Percentiles rank a stretch among this genome's conserved stretches.
These are phyloP conservation scores for Penicillium italicum DNA, from an alignment of 2,329 filamentous ascomycete species.

Conservation along the genomic window DNA sequence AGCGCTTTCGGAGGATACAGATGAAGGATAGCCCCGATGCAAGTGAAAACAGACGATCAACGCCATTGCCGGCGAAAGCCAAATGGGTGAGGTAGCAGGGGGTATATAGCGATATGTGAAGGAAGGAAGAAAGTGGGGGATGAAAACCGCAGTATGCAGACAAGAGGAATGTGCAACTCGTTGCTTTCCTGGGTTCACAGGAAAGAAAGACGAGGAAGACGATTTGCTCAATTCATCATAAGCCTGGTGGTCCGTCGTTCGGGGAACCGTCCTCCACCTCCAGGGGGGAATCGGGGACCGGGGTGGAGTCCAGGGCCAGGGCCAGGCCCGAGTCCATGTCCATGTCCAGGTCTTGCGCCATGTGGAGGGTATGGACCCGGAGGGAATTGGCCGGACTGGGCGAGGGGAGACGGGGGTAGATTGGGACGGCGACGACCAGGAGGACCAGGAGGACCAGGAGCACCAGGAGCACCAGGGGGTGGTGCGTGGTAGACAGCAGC, in stretches of 20 bases:
- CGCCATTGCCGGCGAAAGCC: conserved; percentile 13
- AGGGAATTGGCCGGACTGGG: conserved; percentile 28
- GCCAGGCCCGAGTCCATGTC: background rate
- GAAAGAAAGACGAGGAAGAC: background rate
- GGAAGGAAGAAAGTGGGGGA: conserved; percentile 10
- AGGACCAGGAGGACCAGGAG: conserved; percentile 31
- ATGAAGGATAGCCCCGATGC: conserved; percentile 3
- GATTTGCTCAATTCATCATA: conserved; percentile 45
- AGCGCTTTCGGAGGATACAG: background rate
- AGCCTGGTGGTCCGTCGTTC: conserved; percentile 49
- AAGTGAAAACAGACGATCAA: conserved; percentile 11
- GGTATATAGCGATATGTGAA: conserved; percentile 25
- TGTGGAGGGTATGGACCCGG: conserved; percentile 24
- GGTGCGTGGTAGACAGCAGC: conserved; percentile 31
- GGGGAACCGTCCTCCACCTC: conserved; percentile 42
- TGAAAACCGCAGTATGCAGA: background rate
- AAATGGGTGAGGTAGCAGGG: conserved; percentile 11
- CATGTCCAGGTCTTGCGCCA: background rate
- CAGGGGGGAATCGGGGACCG: conserved; percentile 26
- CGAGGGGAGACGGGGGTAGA: conserved; percentile 33
- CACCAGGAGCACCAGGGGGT: conserved; percentile 29
- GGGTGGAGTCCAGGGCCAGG: conserved; percentile 18
- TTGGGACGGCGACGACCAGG: conserved; percentile 36
- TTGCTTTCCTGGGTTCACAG: background rate
- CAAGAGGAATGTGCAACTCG: background rate